These are phyloP conservation scores for Pleurostoma richardsiae DNA, from an alignment of 2,329 filamentous ascomycete species.

Conservation along the genomic window DNA sequence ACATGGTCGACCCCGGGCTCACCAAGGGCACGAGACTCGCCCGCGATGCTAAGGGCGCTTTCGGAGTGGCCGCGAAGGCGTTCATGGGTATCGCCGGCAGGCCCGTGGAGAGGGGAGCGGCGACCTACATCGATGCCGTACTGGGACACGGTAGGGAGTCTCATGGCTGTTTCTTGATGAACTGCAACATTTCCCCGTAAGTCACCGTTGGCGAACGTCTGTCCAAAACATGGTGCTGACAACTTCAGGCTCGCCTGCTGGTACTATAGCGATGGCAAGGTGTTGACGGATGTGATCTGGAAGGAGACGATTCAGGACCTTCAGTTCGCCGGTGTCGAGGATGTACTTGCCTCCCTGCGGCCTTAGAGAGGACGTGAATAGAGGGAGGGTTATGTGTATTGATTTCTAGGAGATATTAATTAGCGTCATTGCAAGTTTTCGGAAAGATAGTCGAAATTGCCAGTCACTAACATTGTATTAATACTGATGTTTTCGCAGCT, in stretches of 20 bases:
- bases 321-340: constrained; percentile 4
- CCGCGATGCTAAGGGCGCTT: constrained; percentile 1
- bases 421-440: no score
- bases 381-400: no score
- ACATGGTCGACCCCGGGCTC: constrained; percentile 40
- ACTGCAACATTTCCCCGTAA: constrained; percentile 15
- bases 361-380: background rate
- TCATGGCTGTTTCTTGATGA: constrained; percentile 4
- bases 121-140: constrained; percentile 2
- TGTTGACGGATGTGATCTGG: constrained; percentile 4
- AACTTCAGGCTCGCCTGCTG: background rate
- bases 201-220: constrained; percentile 3
- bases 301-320: constrained; percentile 8
- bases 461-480: no score
- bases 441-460: no score
- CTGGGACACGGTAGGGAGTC: constrained; percentile 2
- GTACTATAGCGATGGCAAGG: background rate
- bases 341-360: background rate
- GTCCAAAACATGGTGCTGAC: background rate
- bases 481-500: no score
- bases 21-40: constrained; percentile 31
- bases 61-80: background rate
- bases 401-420: no score
- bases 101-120: background rate
- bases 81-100: background rate